phyloP scores from a whole-genome alignment of 495 filamentous ascomycete genomes.

The Letharia columbiana region DNA sequence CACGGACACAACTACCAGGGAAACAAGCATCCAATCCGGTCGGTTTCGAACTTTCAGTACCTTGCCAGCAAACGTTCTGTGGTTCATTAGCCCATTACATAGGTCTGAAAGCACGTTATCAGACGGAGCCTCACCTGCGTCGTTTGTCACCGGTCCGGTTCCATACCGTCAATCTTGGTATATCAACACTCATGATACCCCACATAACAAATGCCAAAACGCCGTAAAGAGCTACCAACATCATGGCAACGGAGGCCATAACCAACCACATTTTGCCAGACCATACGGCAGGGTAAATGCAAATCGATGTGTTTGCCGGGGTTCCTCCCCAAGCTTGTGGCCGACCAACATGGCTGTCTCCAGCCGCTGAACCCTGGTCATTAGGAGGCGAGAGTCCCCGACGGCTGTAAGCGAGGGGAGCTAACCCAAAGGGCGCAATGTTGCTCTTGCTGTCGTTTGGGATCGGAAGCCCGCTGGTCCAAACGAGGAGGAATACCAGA shows the following conservation, averaged over 20 bases:
- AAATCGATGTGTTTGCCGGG: slow-evolving; percentile 1
- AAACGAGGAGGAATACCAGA: background rate
- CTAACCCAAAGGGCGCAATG: background rate
- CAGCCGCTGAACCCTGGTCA: background rate
- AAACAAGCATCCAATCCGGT: slow-evolving; percentile 4
- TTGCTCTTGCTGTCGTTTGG: background rate
- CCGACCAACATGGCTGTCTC: background rate
- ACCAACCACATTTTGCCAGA: background rate
- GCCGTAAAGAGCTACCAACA: background rate
- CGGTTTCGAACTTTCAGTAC: slow-evolving; percentile 9
- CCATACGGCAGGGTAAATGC: background rate
- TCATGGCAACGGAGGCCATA: background rate
- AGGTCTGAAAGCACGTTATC: background rate
- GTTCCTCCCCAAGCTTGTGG: background rate
- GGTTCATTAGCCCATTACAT: background rate
- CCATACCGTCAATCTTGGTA: background rate
- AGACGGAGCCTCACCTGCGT: background rate
- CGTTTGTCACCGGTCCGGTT: background rate
- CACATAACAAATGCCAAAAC: background rate
- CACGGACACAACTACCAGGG: slow-evolving; percentile 2
- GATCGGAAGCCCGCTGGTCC: background rate
- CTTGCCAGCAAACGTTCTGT: slow-evolving; percentile 5
- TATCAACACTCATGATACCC: slow-evolving; percentile 3
- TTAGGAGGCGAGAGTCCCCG: background rate
- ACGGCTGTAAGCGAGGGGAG: background rate